Percentiles rank a stretch among this genome's conserved stretches.
phyloP scores from a whole-genome alignment of 2,329 filamentous ascomycete genomes.

The Thyridium curvatum region DNA sequence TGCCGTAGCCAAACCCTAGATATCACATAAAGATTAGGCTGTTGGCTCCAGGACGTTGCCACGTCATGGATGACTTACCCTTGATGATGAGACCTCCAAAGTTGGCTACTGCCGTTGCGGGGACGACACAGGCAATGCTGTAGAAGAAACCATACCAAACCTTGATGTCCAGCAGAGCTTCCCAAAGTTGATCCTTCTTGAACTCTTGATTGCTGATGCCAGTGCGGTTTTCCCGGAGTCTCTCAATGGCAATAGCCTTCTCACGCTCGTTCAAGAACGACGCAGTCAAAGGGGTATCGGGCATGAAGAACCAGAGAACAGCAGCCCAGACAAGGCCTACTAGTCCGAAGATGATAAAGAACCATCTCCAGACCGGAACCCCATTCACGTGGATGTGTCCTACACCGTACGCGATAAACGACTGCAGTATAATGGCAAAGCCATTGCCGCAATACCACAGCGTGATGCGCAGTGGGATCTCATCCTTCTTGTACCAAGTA shows the following conservation, averaged over 20 bases:
- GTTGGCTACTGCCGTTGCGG: slow-evolving; percentile 12
- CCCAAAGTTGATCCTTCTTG: slow-evolving; percentile 33
- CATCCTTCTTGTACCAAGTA: slow-evolving; percentile 47
- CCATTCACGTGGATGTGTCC: slow-evolving; percentile 37
- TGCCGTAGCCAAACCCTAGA: no score
- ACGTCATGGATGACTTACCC: background rate
- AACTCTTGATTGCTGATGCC: slow-evolving; percentile 30
- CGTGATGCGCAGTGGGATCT: slow-evolving; percentile 42
- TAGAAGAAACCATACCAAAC: slow-evolving; percentile 35
- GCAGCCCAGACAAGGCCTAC: slow-evolving; percentile 45
- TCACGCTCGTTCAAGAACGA: slow-evolving; percentile 51
- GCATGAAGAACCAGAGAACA: slow-evolving; percentile 51
- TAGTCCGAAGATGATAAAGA: slow-evolving; percentile 41
- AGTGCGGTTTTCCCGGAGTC: slow-evolving; percentile 44
- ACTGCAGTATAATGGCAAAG: slow-evolving; percentile 48
- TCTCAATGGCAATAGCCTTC: slow-evolving; percentile 51
- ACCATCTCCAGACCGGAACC: slow-evolving; percentile 34
- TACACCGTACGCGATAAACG: slow-evolving; percentile 44
- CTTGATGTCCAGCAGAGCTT: slow-evolving; percentile 30
- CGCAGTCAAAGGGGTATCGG: slow-evolving; percentile 56
- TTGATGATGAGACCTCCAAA: slow-evolving; percentile 6
- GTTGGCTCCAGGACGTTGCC: no score
- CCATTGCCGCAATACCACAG: slow-evolving; percentile 52
- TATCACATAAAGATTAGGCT: no score
- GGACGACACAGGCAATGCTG: slow-evolving; percentile 28